These are phyloP conservation scores for Raddia distichophylla DNA, from an alignment of 176 grass and related monocot species.

Conservation along the genomic window DNA sequence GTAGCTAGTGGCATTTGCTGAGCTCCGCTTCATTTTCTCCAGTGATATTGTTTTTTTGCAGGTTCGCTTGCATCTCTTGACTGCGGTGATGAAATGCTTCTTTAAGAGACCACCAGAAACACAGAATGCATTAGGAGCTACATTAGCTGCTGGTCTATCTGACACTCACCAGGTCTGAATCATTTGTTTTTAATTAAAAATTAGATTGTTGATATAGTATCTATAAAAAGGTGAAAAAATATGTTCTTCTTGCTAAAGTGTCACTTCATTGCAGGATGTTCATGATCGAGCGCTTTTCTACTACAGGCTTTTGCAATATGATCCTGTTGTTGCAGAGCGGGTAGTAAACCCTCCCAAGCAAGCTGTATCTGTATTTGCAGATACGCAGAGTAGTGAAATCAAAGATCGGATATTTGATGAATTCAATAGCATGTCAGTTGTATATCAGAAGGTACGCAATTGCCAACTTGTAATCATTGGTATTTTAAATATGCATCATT, in stretches of 20 bases:
- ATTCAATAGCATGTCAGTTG: slow-evolving; percentile 88
- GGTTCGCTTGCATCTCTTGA: slow-evolving; percentile 96
- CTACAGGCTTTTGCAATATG: slow-evolving; percentile 96
- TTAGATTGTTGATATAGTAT: slow-evolving; percentile 18
- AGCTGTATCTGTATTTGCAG: slow-evolving; percentile 99
- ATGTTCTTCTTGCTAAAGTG: slow-evolving; percentile 33
- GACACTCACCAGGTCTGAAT: slow-evolving; percentile 81
- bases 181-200: slow-evolving; percentile 9
- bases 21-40: slow-evolving; percentile 14
- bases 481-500: background rate
- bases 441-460: slow-evolving; percentile 87
- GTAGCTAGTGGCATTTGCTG: slow-evolving; percentile 18
- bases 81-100: slow-evolving; percentile 97
- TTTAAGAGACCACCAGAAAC: slow-evolving; percentile 96
- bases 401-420: slow-evolving; percentile 99
- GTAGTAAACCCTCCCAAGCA: slow-evolving; percentile 99
- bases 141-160: slow-evolving; percentile 81
- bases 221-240: slow-evolving; percentile 23
- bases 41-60: slow-evolving; percentile 47
- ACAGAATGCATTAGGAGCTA: slow-evolving; percentile 86
- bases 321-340: slow-evolving; percentile 76
- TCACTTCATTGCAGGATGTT: slow-evolving; percentile 71
- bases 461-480: slow-evolving; percentile 1
- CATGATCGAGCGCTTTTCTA: slow-evolving; percentile 98
- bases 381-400: slow-evolving; percentile 90